phyloP scores from a whole-genome alignment of 2,329 filamentous ascomycete species.

The Fusarium duplospermum region DNA sequence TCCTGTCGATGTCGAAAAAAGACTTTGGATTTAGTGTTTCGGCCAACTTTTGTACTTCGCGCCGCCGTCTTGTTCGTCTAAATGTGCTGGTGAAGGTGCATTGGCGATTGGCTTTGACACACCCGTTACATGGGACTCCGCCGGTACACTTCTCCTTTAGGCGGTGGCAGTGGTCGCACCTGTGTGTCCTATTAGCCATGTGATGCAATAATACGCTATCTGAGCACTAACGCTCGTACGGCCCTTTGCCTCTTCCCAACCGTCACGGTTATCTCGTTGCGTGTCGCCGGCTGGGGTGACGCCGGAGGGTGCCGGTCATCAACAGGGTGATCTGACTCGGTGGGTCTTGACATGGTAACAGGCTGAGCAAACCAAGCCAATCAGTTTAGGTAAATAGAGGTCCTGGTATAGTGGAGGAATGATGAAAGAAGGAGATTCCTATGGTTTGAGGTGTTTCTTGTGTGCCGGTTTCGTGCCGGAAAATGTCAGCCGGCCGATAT shows the following conservation, averaged over 20 bases:
- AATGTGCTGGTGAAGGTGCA: slow-evolving; percentile 20
- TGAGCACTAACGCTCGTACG: not conserved
- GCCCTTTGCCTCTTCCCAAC: not conserved
- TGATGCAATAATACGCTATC: not conserved
- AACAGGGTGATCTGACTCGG: not conserved
- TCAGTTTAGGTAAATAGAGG: not conserved
- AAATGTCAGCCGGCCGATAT: not conserved
- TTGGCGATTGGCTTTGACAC: slow-evolving; percentile 4
- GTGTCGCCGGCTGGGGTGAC: not conserved
- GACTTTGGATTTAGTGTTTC: not conserved
- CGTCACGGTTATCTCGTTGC: not conserved
- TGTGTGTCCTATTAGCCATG: not conserved
- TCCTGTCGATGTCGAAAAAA: slow-evolving; percentile 23
- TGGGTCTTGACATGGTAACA: not conserved
- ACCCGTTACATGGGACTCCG: slow-evolving; percentile 20
- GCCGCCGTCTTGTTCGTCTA: slow-evolving; percentile 6
- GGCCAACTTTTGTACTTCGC: not conserved
- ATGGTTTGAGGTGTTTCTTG: not conserved
- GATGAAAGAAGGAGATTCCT: not conserved
- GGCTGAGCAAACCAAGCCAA: not conserved
- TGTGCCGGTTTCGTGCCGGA: not conserved
- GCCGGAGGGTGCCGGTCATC: not conserved
- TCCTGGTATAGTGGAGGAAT: not conserved
- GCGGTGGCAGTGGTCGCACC: slow-evolving; percentile 24
- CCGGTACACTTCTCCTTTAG: slow-evolving; percentile 30